These are phyloP conservation scores for Verticillium nubilum DNA, from an alignment of 2,329 filamentous ascomycete genomes.

Conservation along the genomic window DNA sequence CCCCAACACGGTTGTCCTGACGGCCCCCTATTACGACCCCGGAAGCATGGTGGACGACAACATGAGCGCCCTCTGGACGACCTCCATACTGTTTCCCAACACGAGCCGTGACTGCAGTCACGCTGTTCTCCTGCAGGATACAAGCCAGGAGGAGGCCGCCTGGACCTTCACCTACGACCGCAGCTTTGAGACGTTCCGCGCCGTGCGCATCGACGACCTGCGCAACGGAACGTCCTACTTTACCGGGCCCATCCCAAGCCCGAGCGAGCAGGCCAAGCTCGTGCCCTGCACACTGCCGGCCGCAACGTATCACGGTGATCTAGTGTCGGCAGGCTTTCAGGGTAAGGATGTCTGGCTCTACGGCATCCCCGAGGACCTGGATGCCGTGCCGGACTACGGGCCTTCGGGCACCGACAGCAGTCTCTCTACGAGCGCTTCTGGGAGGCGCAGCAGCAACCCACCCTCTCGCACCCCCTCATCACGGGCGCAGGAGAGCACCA, in stretches of 20 bases:
- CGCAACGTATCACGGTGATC: conserved; percentile 62
- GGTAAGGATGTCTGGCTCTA: conserved; percentile 73
- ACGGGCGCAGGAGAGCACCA: conserved; percentile 26
- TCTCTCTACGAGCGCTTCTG: conserved; percentile 14
- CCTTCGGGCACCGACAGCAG: conserved; percentile 21
- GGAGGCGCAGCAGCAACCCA: conserved; percentile 34
- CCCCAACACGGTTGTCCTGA: conserved; percentile 69
- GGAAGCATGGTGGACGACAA: conserved; percentile 61
- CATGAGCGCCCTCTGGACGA: conserved; percentile 75
- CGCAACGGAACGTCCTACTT: conserved; percentile 76
- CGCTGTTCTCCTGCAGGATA: conserved; percentile 62
- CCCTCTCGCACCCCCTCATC: conserved; percentile 31
- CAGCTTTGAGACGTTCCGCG: conserved; percentile 71
- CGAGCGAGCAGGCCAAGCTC: conserved; percentile 49
- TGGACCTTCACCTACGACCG: conserved; percentile 78
- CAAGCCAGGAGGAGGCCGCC: conserved; percentile 56
- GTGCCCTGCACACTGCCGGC: conserved; percentile 65
- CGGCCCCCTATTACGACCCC: conserved; percentile 73
- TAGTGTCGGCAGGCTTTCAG: conserved; percentile 69
- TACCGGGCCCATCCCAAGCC: conserved; percentile 58
- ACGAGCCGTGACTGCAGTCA: conserved; percentile 75
- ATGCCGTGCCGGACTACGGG: conserved; percentile 46
- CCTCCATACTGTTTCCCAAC: conserved; percentile 78
- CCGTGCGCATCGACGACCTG: conserved; percentile 69
- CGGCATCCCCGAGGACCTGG: conserved; percentile 68